Evolutionary conservation across 2,329 filamentous ascomycete genomes (phyloP).

Genomic region (Sporothrix pseudoabietina): DNA sequence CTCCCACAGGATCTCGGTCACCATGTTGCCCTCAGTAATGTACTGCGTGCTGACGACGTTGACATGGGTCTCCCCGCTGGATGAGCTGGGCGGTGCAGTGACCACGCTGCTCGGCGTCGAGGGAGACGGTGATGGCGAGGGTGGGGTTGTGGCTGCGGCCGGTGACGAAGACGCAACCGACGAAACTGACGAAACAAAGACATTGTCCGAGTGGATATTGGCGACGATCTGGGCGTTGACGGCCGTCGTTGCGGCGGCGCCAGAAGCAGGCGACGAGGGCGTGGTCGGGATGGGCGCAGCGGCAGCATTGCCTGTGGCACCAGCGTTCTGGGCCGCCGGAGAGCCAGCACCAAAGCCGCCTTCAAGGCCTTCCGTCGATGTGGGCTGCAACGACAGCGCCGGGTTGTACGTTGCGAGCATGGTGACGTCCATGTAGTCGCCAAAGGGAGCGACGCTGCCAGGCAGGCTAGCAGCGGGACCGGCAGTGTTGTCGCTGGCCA

Average conservation of each 20-base stretch:
- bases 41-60: constrained; percentile 56
- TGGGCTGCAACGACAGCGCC: constrained; percentile 30
- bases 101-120: constrained; percentile 37
- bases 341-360: not conserved
- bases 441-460: constrained; percentile 57
- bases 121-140: constrained; percentile 3
- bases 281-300: constrained; percentile 27
- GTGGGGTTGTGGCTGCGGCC: not conserved
- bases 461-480: constrained; percentile 59
- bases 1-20: constrained; percentile 61
- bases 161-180: constrained; percentile 25
- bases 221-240: not conserved
- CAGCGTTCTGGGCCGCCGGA: constrained; percentile 16
- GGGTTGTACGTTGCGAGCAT: constrained; percentile 32
- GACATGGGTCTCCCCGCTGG: constrained; percentile 28
- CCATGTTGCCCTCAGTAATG: constrained; percentile 52
- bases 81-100: constrained; percentile 33
- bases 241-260: not conserved
- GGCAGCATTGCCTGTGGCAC: constrained; percentile 17
- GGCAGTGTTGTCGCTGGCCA: constrained; percentile 64
- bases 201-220: not conserved
- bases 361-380: constrained; percentile 26
- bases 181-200: constrained; percentile 7
- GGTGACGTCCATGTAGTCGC: constrained; percentile 26
- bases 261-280: not conserved